Percentiles rank a stretch among this genome's conserved stretches.
phyloP scores from a whole-genome alignment of 306 rosid genomes.

The Rosa persica region DNA sequence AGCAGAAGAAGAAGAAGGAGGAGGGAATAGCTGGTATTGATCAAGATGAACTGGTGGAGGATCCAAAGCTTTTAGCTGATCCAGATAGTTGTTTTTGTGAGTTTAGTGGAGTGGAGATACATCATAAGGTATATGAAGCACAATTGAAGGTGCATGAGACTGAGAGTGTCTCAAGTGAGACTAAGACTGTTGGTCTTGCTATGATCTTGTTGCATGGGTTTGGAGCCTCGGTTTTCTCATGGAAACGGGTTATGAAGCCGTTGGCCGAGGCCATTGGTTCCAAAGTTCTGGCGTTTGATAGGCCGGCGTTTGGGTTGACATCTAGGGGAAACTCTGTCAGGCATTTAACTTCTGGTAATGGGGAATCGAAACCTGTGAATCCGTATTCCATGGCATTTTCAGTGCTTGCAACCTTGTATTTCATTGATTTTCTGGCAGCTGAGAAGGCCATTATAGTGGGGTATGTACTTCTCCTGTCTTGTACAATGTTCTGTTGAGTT shows the following conservation, averaged over 20 bases:
- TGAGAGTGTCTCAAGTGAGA: conserved; percentile 30
- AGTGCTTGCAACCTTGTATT: conserved; percentile 81
- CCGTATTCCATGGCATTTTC: conserved; percentile 81
- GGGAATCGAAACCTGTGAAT: conserved; percentile 56
- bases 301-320: conserved; percentile 97
- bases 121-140: conserved; percentile 69
- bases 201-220: conserved; percentile 87
- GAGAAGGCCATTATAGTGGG: conserved; percentile 80
- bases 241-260: conserved; percentile 77
- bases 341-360: conserved; percentile 37
- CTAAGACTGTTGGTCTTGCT: conserved; percentile 50
- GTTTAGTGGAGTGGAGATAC: conserved; percentile 73
- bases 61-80: conserved; percentile 75
- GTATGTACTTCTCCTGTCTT: conserved; percentile 45
- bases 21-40: conserved; percentile 72
- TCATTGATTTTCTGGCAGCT: conserved; percentile 60
- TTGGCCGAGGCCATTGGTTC: conserved; percentile 67
- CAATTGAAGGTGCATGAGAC: conserved; percentile 41
- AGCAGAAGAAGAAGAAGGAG: conserved; percentile 42
- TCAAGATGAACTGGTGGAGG: conserved; percentile 74
- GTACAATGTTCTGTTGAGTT: not conserved
- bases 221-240: conserved; percentile 91
- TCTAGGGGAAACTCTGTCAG: conserved; percentile 49
- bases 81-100: conserved; percentile 83
- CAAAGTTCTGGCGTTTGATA: conserved; percentile 87